These are phyloP conservation scores for Rubus idaeus DNA, from an alignment of 306 rosid species.

Conservation along the genomic window DNA sequence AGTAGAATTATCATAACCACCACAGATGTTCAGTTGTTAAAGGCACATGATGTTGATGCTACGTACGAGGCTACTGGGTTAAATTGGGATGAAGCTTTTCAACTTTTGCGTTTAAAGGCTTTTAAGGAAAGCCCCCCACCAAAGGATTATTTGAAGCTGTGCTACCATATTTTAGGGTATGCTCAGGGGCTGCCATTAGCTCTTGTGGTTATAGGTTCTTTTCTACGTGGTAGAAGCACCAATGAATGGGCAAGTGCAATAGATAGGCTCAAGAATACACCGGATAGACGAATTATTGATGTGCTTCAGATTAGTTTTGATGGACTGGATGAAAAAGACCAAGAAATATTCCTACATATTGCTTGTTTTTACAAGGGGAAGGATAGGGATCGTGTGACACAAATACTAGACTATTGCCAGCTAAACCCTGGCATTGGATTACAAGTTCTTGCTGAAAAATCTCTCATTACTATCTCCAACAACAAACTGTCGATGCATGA, in stretches of 20 bases:
- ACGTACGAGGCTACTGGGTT: not conserved
- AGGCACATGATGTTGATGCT: not conserved
- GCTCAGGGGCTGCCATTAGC: too few species aligned
- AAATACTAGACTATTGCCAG: conserved; percentile 13
- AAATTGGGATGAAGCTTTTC: not conserved
- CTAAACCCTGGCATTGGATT: conserved; percentile 13
- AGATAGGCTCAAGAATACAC: not conserved
- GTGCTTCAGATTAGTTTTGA: conserved; percentile 2
- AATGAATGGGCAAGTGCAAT: not conserved
- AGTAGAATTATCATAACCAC: not conserved
- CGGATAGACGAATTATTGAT: not conserved
- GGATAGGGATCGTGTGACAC: not conserved
- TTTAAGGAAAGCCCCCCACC: not conserved
- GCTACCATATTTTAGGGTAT: too few species aligned
- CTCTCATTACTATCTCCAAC: conserved; percentile 1
- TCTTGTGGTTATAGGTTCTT: not conserved
- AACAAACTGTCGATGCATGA: conserved; percentile 23
- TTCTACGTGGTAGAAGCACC: not conserved
- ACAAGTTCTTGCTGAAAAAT: conserved; percentile 18
- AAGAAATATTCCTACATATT: not conserved
- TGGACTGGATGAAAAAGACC: not conserved
- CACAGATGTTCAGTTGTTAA: not conserved
- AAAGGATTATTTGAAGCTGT: too few species aligned
- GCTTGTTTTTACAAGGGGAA: not conserved
- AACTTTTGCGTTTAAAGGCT: not conserved